Conservation (phyloP, 2,329 filamentous ascomycete species). For the Pseudogymnoascus sp. region DNA sequence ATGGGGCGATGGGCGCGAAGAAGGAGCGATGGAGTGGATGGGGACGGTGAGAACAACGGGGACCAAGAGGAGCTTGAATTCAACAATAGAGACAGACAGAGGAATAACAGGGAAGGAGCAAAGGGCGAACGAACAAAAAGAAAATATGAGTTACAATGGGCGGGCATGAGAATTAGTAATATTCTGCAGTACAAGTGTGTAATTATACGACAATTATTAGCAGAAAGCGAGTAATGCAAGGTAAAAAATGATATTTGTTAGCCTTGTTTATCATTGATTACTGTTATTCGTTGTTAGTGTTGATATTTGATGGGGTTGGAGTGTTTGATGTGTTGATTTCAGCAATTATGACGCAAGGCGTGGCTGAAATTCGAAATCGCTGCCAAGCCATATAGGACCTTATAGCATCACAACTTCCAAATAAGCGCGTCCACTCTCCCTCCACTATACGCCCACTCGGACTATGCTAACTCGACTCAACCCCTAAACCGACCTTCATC, state of each 20-base stretch:
- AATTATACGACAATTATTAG: neutral
- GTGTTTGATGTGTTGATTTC: neutral
- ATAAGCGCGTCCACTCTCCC: neutral
- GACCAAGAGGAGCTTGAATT: neutral
- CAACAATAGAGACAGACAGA: too few species aligned
- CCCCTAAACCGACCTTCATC: neutral
- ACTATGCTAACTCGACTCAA: neutral
- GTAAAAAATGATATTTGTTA: neutral
- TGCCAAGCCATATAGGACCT: neutral
- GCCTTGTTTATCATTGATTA: neutral
- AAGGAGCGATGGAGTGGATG: neutral
- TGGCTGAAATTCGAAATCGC: neutral
- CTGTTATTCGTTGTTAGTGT: neutral
- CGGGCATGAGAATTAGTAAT: neutral
- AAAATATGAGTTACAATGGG: neutral
- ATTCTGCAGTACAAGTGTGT: neutral
- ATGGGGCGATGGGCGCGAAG: neutral
- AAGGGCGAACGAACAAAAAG: neutral
- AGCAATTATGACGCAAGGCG: neutral
- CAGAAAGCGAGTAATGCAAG: neutral
- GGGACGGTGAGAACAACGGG: neutral
- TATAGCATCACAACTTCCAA: neutral
- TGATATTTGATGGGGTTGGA: neutral
- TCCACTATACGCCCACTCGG: neutral
- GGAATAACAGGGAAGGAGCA: too few species aligned